phyloP scores from a whole-genome alignment of 352 stramenopile species.

The Pythium apleroticum region DNA sequence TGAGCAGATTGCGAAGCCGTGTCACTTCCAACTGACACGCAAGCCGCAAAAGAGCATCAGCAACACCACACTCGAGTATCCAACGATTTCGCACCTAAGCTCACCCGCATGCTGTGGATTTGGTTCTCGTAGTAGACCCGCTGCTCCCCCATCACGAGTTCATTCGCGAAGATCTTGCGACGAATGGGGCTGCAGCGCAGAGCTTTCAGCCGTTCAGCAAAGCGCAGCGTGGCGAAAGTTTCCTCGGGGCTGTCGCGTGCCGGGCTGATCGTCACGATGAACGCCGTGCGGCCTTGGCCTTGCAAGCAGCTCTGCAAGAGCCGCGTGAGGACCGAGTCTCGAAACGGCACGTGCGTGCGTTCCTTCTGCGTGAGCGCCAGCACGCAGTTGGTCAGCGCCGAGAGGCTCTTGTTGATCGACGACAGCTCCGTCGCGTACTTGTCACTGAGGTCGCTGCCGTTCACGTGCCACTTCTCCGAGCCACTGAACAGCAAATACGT shows the following conservation, averaged over 20 bases:
- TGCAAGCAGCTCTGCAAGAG: conserved; percentile 69
- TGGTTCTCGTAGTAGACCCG: conserved; percentile 66
- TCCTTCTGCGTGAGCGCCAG: conserved; percentile 61
- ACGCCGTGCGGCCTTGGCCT: conserved; percentile 46
- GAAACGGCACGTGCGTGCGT: conserved; percentile 56
- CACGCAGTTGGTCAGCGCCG: conserved; percentile 75
- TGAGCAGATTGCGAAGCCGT: conserved; percentile 48
- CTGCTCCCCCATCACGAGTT: conserved; percentile 49
- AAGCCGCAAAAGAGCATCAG: not conserved
- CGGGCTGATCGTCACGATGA: conserved; percentile 70
- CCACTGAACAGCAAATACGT: conserved; percentile 32
- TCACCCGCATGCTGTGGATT: conserved; percentile 65
- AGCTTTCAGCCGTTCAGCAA: conserved; percentile 63
- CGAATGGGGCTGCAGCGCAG: conserved; percentile 57
- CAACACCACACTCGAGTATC: not conserved
- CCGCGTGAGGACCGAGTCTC: conserved; percentile 68
- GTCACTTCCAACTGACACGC: conserved; percentile 49
- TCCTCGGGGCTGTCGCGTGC: conserved; percentile 57
- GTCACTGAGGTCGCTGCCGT: conserved; percentile 50
- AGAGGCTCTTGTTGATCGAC: conserved; percentile 78
- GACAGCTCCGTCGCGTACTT: conserved; percentile 64
- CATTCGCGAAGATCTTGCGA: conserved; percentile 47
- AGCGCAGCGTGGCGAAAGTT: conserved; percentile 67
- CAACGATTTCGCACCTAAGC: not conserved
- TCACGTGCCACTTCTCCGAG: conserved; percentile 69